Evolutionary conservation across 148 eudicot species (phyloP).

Genomic region (Rhododendron mucronatum): DNA sequence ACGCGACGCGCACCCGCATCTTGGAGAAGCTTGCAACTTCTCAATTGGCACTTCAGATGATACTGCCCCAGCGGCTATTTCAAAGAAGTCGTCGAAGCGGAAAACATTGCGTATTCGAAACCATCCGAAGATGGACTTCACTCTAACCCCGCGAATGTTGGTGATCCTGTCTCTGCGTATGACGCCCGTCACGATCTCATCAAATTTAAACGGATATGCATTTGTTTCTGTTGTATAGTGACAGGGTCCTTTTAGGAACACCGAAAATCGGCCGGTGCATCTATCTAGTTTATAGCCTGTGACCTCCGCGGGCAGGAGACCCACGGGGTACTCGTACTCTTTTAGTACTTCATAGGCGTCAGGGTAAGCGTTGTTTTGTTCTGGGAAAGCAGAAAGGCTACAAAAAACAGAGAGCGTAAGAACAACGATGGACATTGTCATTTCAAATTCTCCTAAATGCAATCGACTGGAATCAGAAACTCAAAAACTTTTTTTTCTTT

Average conservation of each 20-base stretch:
- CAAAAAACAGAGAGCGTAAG: not conserved
- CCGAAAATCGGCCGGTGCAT: not conserved
- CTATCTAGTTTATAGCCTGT: not conserved
- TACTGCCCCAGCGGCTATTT: too few species aligned
- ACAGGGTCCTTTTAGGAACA: not conserved
- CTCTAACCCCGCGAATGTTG: not conserved
- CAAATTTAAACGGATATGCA: not conserved
- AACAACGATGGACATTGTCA: not conserved
- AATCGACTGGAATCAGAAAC: not conserved
- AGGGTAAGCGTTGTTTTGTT: not conserved
- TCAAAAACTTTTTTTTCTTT: too few species aligned
- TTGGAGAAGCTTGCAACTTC: not conserved
- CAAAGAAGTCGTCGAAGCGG: too few species aligned
- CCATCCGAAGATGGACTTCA: too few species aligned
- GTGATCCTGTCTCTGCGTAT: not conserved
- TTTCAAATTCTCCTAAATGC: not conserved
- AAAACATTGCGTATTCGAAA: accelerated
- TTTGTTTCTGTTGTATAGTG: not conserved
- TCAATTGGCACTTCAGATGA: not conserved
- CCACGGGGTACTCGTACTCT: not conserved
- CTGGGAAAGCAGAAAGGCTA: not conserved
- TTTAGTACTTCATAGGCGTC: not conserved
- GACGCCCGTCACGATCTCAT: not conserved
- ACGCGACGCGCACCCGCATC: not conserved
- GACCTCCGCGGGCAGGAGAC: not conserved